Evolutionary conservation across 2,329 filamentous ascomycete genomes (phyloP).

Genomic region (Cladosporium cucumerinum): DNA sequence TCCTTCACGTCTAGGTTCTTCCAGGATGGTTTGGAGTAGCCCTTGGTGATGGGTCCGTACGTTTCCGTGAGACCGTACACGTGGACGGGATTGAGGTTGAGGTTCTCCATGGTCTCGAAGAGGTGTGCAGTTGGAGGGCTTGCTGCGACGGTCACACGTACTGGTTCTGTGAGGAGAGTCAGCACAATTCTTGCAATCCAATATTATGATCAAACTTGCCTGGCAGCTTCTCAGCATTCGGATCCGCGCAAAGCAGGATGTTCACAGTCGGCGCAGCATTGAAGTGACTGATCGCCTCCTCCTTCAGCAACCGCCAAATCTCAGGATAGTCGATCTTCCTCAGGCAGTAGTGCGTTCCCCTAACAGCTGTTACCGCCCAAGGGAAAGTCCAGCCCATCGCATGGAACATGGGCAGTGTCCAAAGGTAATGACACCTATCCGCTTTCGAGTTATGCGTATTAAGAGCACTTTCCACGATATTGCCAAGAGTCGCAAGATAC

Average conservation of each 20-base stretch:
- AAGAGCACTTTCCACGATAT: conserved; percentile 83
- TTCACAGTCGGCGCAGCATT: conserved; percentile 96
- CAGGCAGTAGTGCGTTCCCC: conserved; percentile 92
- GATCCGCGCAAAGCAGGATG: conserved; percentile 78
- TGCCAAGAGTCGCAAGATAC: conserved; percentile 80
- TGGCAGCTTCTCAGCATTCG: conserved; percentile 68
- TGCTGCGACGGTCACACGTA: conserved; percentile 88
- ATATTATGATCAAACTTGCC: conserved; percentile 48
- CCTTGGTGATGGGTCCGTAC: conserved; percentile 93
- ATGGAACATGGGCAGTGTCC: conserved; percentile 50
- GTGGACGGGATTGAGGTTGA: conserved; percentile 89
- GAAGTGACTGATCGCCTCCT: conserved; percentile 88
- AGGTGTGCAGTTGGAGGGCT: conserved; percentile 85
- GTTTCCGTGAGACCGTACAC: conserved; percentile 88
- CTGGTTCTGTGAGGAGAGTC: conserved; percentile 52
- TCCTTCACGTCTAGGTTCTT: conserved; percentile 68
- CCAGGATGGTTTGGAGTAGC: conserved; percentile 85
- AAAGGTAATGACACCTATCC: conserved; percentile 55
- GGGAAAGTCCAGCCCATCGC: conserved; percentile 51
- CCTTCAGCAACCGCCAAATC: conserved; percentile 85
- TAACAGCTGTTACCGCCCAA: conserved; percentile 78
- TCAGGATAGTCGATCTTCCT: conserved; percentile 92
- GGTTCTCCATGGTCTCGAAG: conserved; percentile 83
- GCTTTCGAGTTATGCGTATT: conserved; percentile 47
- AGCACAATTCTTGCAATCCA: not conserved